Percentiles rank a stretch among this genome's conserved stretches.
Conservation (phyloP, 257 asterid species). For the Scutellaria minor region DNA sequence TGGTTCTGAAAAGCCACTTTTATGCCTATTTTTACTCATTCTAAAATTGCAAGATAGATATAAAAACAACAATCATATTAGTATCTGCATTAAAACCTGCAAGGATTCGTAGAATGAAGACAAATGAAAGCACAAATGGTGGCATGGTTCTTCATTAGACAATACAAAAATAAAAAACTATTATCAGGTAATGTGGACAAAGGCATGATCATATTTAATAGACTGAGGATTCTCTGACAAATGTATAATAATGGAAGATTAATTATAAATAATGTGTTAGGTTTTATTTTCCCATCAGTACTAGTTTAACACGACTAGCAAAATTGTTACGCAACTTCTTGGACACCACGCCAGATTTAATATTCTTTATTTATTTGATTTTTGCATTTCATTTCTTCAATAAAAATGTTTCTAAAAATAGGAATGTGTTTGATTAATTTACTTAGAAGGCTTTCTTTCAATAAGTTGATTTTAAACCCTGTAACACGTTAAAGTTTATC, state of each 20-base stretch:
- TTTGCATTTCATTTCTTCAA: background rate
- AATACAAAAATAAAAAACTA: background rate
- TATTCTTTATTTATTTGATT: background rate
- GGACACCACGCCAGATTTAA: conserved; percentile 13
- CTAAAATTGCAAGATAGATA: background rate
- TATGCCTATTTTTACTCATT: too few species aligned
- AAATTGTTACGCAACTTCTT: conserved; percentile 24
- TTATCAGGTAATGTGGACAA: conserved; percentile 6
- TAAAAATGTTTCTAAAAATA: too few species aligned
- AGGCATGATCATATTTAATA: conserved; percentile 23
- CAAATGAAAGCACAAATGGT: conserved; percentile 28
- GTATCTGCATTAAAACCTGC: conserved; percentile 28
- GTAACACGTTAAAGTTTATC: too few species aligned
- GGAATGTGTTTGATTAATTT: too few species aligned
- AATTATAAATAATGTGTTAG: conserved; percentile 6
- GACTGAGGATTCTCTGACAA: conserved; percentile 29
- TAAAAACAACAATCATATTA: background rate
- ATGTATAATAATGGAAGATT: conserved; percentile 10
- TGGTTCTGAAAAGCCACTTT: too few species aligned
- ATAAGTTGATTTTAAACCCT: too few species aligned
- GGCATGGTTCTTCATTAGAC: background rate
- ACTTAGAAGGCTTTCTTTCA: too few species aligned
- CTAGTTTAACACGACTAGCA: conserved; percentile 20
- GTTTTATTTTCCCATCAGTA: conserved; percentile 17
- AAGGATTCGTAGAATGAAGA: conserved; percentile 19